phyloP scores from a whole-genome alignment of 768 basidiomycete species.

The Cystobasidium tubakii region DNA sequence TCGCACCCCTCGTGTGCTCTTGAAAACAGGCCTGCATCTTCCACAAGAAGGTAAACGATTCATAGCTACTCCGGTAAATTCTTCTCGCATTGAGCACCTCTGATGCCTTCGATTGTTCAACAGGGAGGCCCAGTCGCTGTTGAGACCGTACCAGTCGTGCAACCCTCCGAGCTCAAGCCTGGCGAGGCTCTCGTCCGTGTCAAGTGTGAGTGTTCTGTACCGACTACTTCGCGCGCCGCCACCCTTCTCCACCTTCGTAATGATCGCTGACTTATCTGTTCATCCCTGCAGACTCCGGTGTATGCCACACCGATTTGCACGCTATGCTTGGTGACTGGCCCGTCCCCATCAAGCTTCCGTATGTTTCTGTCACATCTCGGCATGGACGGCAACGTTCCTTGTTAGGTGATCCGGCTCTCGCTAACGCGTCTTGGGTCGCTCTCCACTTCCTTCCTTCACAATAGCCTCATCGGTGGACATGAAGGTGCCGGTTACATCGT shows the following conservation, averaged over 20 bases:
- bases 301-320: slow-evolving; percentile 52
- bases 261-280: neutral
- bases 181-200: slow-evolving; percentile 41
- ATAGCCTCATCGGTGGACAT: slow-evolving; percentile 66
- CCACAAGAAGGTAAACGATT: slow-evolving; percentile 34
- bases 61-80: too few species aligned
- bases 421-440: neutral
- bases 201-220: slow-evolving; percentile 35
- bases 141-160: slow-evolving; percentile 41
- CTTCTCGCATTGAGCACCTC: too few species aligned
- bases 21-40: slow-evolving; percentile 34
- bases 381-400: neutral
- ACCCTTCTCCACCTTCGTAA: neutral
- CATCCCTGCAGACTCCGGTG: slow-evolving; percentile 36
- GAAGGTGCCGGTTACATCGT: slow-evolving; percentile 71
- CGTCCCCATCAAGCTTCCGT: slow-evolving; percentile 56
- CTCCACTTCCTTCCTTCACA: neutral
- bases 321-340: slow-evolving; percentile 77
- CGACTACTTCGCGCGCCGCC: too few species aligned
- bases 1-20: neutral
- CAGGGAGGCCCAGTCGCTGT: slow-evolving; percentile 38
- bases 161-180: slow-evolving; percentile 42
- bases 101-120: too few species aligned
- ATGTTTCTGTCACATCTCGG: neutral
- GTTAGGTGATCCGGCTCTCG: slow-evolving; percentile 43